Percentiles rank a stretch among this genome's conserved stretches.
phyloP scores from a whole-genome alignment of 371 early-diverging fungal species.

The Vavraia culicis region DNA sequence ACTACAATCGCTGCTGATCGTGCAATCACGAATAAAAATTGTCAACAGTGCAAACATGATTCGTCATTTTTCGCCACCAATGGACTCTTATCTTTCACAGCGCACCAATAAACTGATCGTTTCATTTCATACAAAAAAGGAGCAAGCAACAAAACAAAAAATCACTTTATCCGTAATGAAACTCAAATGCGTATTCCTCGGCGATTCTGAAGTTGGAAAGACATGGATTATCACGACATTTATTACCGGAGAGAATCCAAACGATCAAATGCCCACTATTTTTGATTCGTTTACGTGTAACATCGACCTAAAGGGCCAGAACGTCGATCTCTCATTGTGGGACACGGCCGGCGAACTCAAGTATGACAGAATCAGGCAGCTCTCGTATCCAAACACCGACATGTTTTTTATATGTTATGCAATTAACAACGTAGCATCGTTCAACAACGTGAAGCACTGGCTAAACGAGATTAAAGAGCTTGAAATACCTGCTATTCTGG shows the following conservation, averaged over 20 bases:
- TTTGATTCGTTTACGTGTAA: conserved; percentile 66
- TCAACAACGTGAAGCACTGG: conserved; percentile 60
- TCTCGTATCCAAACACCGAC: conserved; percentile 66
- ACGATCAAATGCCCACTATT: conserved; percentile 37
- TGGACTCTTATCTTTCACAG: no score
- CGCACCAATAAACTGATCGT: no score
- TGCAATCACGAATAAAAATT: no score
- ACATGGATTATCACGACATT: conserved; percentile 24
- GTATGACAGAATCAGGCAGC: conserved; percentile 56
- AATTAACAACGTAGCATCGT: conserved; percentile 52
- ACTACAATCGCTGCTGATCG: no score
- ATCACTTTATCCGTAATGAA: no score
- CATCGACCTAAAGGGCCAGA: conserved; percentile 31
- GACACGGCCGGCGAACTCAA: conserved; percentile 71
- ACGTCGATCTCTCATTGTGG: conserved; percentile 48
- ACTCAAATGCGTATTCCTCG: conserved; percentile 35
- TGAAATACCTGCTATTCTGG: no score
- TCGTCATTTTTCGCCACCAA: no score
- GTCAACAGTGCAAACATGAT: no score
- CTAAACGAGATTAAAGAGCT: conserved; percentile 71
- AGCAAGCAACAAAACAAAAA: no score
- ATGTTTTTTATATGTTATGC: conserved; percentile 65
- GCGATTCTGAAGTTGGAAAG: conserved; percentile 31
- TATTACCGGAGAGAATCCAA: conserved; percentile 1
- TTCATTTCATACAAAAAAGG: no score